Conservation (phyloP, 2,329 filamentous ascomycete genomes). For the Alternaria sp. region DNA sequence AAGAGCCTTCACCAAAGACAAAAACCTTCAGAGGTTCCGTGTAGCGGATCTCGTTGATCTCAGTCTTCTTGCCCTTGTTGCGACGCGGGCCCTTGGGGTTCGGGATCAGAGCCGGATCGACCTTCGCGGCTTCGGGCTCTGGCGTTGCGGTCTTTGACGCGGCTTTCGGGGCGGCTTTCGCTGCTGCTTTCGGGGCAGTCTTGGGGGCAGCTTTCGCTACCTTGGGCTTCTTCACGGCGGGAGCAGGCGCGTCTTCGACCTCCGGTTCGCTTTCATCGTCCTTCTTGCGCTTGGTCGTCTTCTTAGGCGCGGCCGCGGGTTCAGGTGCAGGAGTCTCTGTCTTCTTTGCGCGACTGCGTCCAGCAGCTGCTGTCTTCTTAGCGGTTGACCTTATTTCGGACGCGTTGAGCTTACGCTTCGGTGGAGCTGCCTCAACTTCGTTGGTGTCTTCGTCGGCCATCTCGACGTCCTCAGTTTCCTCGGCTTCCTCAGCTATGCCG, state of each 20-base stretch:
- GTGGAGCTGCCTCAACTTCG: constrained; percentile 8
- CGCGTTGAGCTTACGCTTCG: constrained; percentile 24
- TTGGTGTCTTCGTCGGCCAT: constrained; percentile 8
- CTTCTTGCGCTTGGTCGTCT: constrained; percentile 41
- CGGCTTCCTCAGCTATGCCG: constrained; percentile 14
- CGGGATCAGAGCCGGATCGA: constrained; percentile 18
- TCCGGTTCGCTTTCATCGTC: constrained; percentile 32
- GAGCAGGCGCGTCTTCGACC: constrained; percentile 24
- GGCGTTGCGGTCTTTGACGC: constrained; percentile 15
- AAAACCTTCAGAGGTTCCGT: constrained; percentile 72
- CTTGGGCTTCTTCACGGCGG: constrained; percentile 35
- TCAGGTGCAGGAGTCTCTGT: constrained; percentile 29
- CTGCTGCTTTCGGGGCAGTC: constrained; percentile 15
- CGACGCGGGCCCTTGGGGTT: constrained; percentile 43
- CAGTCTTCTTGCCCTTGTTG: constrained; percentile 40
- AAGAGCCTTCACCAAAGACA: constrained; percentile 79
- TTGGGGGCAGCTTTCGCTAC: constrained; percentile 25
- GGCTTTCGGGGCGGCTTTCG: constrained; percentile 14
- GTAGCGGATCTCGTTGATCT: constrained; percentile 68
- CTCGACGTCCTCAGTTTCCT: constrained; percentile 4
- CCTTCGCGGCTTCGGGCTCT: constrained; percentile 16
- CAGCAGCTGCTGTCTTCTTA: constrained; percentile 21
- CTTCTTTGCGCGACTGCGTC: constrained; percentile 36
- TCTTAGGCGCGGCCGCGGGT: constrained; percentile 18
- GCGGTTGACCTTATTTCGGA: constrained; percentile 3